Conservation (phyloP, 805 yeast genomes). For the Lachancea cidri region DNA sequence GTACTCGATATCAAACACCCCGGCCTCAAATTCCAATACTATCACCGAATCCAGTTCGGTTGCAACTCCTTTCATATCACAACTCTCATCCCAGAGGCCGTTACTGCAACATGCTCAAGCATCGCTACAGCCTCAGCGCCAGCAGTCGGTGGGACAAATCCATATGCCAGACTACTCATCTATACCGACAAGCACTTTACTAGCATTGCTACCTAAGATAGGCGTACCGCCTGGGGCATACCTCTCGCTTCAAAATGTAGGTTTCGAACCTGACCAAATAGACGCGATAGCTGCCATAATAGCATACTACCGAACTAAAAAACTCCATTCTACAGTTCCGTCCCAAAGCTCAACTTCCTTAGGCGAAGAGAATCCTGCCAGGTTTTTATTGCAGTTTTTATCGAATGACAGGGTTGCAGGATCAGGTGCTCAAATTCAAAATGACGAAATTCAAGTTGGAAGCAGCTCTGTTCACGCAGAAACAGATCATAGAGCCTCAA, state of each 20-base stretch:
- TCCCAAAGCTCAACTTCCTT: background rate
- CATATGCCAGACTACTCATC: slow-evolving; percentile 29
- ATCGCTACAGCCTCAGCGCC: slow-evolving; percentile 3
- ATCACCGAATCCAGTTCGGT: background rate
- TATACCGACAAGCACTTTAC: slow-evolving; percentile 32
- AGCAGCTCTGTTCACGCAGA: background rate
- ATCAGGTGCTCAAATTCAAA: background rate
- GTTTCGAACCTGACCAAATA: slow-evolving; percentile 63
- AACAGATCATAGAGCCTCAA: too few relatives aligned
- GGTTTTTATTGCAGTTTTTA: slow-evolving; percentile 5
- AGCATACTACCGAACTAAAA: slow-evolving; percentile 56
- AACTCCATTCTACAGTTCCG: slow-evolving; percentile 1
- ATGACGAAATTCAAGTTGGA: background rate
- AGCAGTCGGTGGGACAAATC: slow-evolving; percentile 13
- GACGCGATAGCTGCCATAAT: slow-evolving; percentile 68
- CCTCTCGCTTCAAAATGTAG: slow-evolving; percentile 56
- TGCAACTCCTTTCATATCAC: slow-evolving; percentile 5
- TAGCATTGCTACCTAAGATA: slow-evolving; percentile 50
- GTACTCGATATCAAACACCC: slow-evolving; percentile 2
- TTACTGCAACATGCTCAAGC: background rate
- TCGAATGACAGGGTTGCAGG: background rate
- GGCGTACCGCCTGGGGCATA: slow-evolving; percentile 73
- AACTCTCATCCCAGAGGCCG: slow-evolving; percentile 1
- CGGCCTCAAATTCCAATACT: background rate
- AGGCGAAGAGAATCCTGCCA: slow-evolving; percentile 2